These are phyloP conservation scores for Debaryomyces maramus DNA, from an alignment of 805 yeast genomes.

Conservation along the genomic window DNA sequence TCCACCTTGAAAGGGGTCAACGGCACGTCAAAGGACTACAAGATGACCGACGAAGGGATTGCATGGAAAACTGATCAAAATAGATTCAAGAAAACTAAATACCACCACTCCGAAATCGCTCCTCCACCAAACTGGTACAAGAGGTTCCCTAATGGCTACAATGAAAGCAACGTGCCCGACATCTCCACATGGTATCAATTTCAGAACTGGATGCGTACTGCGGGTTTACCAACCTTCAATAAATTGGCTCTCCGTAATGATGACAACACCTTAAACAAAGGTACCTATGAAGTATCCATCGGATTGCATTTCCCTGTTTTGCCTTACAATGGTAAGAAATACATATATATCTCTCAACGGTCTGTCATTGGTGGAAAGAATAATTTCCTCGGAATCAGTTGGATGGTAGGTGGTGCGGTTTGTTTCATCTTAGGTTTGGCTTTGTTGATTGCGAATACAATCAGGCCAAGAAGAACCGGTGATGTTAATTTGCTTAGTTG, in stretches of 20 bases:
- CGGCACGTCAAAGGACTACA: slow-evolving; percentile 32
- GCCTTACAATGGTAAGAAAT: slow-evolving; percentile 66
- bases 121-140: slow-evolving; percentile 51
- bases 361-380: slow-evolving; percentile 78
- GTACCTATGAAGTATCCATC: slow-evolving; percentile 61
- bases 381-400: slow-evolving; percentile 65
- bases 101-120: slow-evolving; percentile 35
- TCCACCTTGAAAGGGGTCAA: slow-evolving; percentile 36
- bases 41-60: slow-evolving; percentile 38
- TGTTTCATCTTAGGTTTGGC: slow-evolving; percentile 58
- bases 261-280: slow-evolving; percentile 51
- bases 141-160: slow-evolving; percentile 43
- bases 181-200: slow-evolving; percentile 44
- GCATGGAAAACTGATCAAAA: slow-evolving; percentile 42
- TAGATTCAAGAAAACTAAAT: slow-evolving; percentile 43
- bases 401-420: slow-evolving; percentile 75
- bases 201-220: slow-evolving; percentile 49
- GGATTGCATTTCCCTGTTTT: slow-evolving; percentile 81
- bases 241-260: slow-evolving; percentile 62
- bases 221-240: slow-evolving; percentile 42
- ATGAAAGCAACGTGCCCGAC: slow-evolving; percentile 43
- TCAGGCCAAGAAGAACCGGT: slow-evolving; percentile 70
- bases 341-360: slow-evolving; percentile 64
- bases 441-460: slow-evolving; percentile 53
- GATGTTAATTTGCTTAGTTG: slow-evolving; percentile 72